These are phyloP conservation scores for Aspergillus fumigatus DNA, from an alignment of 2,329 filamentous ascomycete genomes.

Conservation along the genomic window DNA sequence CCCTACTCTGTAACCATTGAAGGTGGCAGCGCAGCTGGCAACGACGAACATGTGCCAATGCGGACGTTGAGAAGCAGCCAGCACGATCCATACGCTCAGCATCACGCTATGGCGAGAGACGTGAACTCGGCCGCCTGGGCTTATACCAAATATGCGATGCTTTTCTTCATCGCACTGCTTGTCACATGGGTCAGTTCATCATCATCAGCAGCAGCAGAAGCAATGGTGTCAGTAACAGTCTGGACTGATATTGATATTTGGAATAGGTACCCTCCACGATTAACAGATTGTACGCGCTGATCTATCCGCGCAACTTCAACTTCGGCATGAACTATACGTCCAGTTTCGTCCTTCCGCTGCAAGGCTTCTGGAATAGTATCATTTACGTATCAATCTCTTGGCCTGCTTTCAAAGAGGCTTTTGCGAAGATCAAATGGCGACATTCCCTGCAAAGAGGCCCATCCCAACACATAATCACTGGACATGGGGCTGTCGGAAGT, in stretches of 20 bases:
- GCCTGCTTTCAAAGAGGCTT: slow-evolving; percentile 51
- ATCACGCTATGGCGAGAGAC: slow-evolving; percentile 20
- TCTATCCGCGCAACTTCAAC: slow-evolving; percentile 50
- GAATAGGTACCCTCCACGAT: slow-evolving; percentile 63
- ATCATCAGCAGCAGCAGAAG: background rate
- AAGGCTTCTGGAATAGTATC: slow-evolving; percentile 79
- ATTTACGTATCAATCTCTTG: slow-evolving; percentile 71
- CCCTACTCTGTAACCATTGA: slow-evolving; percentile 33
- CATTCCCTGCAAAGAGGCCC: background rate
- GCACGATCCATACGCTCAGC: slow-evolving; percentile 9
- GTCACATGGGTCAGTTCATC: slow-evolving; percentile 36
- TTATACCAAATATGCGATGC: slow-evolving; percentile 37
- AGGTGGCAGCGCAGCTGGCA: slow-evolving; percentile 13
- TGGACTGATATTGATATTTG: background rate
- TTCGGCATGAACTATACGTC: slow-evolving; percentile 65
- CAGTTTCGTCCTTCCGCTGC: slow-evolving; percentile 70
- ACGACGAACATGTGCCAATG: slow-evolving; percentile 1
- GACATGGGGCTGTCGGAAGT: background rate
- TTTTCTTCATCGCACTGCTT: slow-evolving; percentile 40
- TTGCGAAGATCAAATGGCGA: slow-evolving; percentile 14
- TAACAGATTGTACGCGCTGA: slow-evolving; percentile 69
- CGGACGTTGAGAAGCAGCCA: slow-evolving; percentile 4
- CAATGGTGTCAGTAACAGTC: background rate
- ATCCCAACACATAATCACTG: background rate
- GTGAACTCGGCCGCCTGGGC: slow-evolving; percentile 35